A percentile compares a stretch with the other conserved stretches of the same genome.
Conservation (phyloP, 192 early-diverging fungal genomes). For the Cladochytrium replicatum region DNA sequence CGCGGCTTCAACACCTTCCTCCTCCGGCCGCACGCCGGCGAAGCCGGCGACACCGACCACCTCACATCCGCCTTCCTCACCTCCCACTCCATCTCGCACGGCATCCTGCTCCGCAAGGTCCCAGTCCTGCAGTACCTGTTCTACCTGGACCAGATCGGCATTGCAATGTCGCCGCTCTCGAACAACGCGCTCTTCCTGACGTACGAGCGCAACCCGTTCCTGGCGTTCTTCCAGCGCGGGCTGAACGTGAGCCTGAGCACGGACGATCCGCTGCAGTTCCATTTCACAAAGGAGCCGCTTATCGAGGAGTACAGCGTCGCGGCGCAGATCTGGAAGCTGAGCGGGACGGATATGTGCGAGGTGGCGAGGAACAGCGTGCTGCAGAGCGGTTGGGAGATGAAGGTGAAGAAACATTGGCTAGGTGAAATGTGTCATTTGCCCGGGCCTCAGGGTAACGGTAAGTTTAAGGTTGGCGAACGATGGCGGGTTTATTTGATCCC, state of each 20-base stretch:
- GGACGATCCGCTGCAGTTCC: slow-evolving; percentile 94
- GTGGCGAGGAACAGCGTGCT: slow-evolving; percentile 81
- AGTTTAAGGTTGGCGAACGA: not conserved
- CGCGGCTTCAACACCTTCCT: slow-evolving; percentile 89
- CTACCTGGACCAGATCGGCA: slow-evolving; percentile 89
- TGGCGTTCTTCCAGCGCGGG: slow-evolving; percentile 84
- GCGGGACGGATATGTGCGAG: slow-evolving; percentile 89
- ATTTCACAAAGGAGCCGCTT: slow-evolving; percentile 91
- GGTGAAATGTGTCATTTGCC: slow-evolving; percentile 66
- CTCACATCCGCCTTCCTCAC: slow-evolving; percentile 81
- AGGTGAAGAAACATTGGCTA: slow-evolving; percentile 84
- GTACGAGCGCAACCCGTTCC: slow-evolving; percentile 87
- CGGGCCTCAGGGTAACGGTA: slow-evolving; percentile 63
- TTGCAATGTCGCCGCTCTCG: slow-evolving; percentile 93
- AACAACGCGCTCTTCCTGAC: slow-evolving; percentile 94
- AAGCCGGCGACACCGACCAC: slow-evolving; percentile 93
- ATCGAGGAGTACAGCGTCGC: slow-evolving; percentile 96
- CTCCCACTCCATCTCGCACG: slow-evolving; percentile 80
- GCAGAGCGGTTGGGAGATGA: slow-evolving; percentile 83
- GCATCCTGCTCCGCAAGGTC: slow-evolving; percentile 86
- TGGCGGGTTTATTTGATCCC: not conserved
- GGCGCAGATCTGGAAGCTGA: slow-evolving; percentile 92
- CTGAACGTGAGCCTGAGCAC: slow-evolving; percentile 89
- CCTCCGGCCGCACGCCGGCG: slow-evolving; percentile 85
- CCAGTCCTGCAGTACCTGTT: slow-evolving; percentile 91